Conservation (phyloP, 2,329 filamentous ascomycete species). For the Fusarium algeriense region DNA sequence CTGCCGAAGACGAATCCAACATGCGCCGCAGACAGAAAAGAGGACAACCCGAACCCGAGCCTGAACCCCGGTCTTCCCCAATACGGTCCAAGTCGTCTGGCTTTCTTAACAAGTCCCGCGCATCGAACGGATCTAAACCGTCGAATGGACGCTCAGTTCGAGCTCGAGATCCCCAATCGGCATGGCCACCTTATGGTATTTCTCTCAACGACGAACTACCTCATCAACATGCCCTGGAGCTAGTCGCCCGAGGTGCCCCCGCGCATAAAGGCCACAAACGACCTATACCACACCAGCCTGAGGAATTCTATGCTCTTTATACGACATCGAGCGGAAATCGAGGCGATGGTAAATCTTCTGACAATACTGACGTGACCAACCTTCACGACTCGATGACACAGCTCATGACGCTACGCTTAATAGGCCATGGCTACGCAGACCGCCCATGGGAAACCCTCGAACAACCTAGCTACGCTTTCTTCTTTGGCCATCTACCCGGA, state of each 20-base stretch:
- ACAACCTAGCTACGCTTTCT: conserved; percentile 78
- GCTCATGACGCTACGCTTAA: conserved; percentile 67
- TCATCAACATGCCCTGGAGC: conserved; percentile 66
- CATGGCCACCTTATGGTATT: conserved; percentile 70
- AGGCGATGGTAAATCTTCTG: conserved; percentile 53
- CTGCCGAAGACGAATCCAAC: conserved; percentile 37
- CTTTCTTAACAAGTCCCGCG: conserved; percentile 32
- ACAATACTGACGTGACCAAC: conserved; percentile 61
- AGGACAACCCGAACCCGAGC: conserved; percentile 51
- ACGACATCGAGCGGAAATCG: conserved; percentile 62
- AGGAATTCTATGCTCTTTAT: conserved; percentile 69
- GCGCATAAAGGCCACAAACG: conserved; percentile 67
- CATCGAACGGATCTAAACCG: conserved; percentile 30
- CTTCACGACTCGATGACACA: conserved; percentile 68
- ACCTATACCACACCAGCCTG: conserved; percentile 65
- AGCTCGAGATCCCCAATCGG: conserved; percentile 55
- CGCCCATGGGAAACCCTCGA: conserved; percentile 79
- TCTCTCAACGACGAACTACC: conserved; percentile 63
- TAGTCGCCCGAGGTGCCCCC: conserved; percentile 70
- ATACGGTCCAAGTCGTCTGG: conserved; percentile 33
- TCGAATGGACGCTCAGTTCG: conserved; percentile 37
- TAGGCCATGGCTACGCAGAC: conserved; percentile 57
- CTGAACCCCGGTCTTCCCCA: conserved; percentile 30
- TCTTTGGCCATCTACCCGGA: conserved; percentile 73
- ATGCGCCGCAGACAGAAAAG: conserved; percentile 59